Evolutionary conservation across 352 stramenopile species (phyloP), one percentile per base, ranked within the genome.

Genomic region (Phytophthora syringae): DNA sequence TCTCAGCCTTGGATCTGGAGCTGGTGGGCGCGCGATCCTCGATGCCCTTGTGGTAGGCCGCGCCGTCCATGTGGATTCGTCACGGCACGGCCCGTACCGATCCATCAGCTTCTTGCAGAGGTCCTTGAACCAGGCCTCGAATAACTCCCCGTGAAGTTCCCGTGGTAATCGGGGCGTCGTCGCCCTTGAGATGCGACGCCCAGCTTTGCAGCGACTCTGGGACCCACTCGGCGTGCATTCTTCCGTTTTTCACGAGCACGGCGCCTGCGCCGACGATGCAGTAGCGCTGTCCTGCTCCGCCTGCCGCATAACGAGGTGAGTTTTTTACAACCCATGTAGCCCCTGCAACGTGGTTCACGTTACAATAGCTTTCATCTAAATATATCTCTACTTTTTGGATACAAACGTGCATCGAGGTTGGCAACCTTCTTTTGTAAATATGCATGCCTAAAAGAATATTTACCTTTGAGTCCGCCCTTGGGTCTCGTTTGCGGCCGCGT

Each of bases 381-480:
- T 43, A 54, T 5, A 54, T 7, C 20, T 55, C 54, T 5, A 22
- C 3, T 24, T 28, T 36, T 51, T 2, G n/a, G 52, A 42, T 44
- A 51, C 4, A 24, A 24, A 16, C 27, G 37, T 22, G n/a, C 12
- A 25, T 13, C 13, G 13, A 50, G 10, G 16, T 60, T 51, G 3
- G 16, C 18, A 11, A 51, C 28, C 18, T 60, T 60, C 6, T 42
- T 51, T 21, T 30, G 0, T 13, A 59, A 13, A 32, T 50, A 59
- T 5, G 9, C 3, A 34, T 50, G 27, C 25, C 52, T 60, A 44
- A 34, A 60, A 2, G 25, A 10, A 51, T 2, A n/a, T 60, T 60
- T 11, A 16, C 39, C 7, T 34, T 24, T 12, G 52, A 51, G 27
- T 51, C 52, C 88, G 75, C 39, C 39, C 18, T 25, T 45, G 39